Base-by-base conservation (phyloP, 495 filamentous ascomycete species). In the Neurospora tetrasperma region DNA sequence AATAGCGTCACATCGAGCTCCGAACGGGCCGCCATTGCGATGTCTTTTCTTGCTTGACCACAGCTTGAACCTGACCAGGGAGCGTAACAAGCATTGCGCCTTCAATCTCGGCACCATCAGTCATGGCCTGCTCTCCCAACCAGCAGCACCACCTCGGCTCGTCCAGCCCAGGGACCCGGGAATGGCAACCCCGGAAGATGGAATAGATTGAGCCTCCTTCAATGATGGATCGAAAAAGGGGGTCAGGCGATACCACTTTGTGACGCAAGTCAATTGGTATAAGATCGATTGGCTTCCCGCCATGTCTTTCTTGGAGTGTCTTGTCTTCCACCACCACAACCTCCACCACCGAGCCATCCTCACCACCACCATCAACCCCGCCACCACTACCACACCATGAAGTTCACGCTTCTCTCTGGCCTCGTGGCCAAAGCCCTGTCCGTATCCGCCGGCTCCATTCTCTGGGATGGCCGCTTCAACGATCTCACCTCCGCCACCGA, bases 391-490 rank as follows among this genome's bases (percentile, higher is more conserved):
- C 12, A 81, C 68, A 77, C 46, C 12, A 81, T 81, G 77, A 80
- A 78, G 76, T 75, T 74, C 71, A 70, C 76, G 18, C 16, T 76
- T 46, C 78, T 81, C 42, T 70, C 74, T 18, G 69, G 71, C 69
- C 66, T 79, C 27, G 69, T 76, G 27, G 74, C 75, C 59, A 74
- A 75, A 62, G 71, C 75, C 42, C 42, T 78, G 40, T 73, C 77
- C 31, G 78, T 74, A 42, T 78, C 78, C 3, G 79, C 79, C 10
- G 83, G 82, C 59, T 84, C 83, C 20, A 81, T 89, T 42, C 80
- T 90, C 69, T 89, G 87, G 86, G 88, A 90, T 79, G 88, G 88
- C 73, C 85, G 88, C 68, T 88, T 90, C 82, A 90, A 89, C 79
- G 87, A 87, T 70, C 72, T 89, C 70, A 76, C 77, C 18, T 83